Evolutionary conservation across 1,139 yeast genomes (phyloP).

Genomic region (Ogataea hybrid): DNA sequence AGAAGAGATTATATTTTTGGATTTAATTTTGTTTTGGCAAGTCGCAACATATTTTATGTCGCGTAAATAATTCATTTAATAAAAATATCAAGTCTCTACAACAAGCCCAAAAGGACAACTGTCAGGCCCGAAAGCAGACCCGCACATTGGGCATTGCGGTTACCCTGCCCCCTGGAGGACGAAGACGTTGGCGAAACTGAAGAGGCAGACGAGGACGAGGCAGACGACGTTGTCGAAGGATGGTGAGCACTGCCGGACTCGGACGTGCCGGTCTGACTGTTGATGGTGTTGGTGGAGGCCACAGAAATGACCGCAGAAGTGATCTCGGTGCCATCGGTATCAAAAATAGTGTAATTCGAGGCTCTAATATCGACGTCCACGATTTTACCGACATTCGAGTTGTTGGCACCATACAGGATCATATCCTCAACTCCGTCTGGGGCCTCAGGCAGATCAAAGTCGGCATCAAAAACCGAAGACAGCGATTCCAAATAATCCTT

Average conservation of each 20-base stretch:
- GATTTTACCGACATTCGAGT: slow-evolving; percentile 48
- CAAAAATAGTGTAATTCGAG: slow-evolving; percentile 45
- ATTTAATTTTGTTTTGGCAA: neutral
- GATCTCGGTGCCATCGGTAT: slow-evolving; percentile 51
- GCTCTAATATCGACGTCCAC: slow-evolving; percentile 39
- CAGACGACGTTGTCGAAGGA: slow-evolving; percentile 7
- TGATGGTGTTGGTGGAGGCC: slow-evolving; percentile 37
- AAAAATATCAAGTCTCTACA: slow-evolving; percentile 3
- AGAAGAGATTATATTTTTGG: neutral
- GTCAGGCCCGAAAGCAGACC: slow-evolving; percentile 13
- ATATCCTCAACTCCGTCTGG: slow-evolving; percentile 41
- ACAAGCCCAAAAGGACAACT: slow-evolving; percentile 7
- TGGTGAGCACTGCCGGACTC: slow-evolving; percentile 22
- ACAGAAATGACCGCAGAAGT: slow-evolving; percentile 57
- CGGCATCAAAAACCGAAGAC: slow-evolving; percentile 40
- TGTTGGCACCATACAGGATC: slow-evolving; percentile 52
- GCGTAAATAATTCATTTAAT: neutral
- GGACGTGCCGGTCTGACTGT: slow-evolving; percentile 34
- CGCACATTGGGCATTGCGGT: slow-evolving; percentile 9
- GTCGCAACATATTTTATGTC: too few relatives aligned
- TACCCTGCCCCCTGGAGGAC: slow-evolving; percentile 20
- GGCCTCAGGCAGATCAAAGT: slow-evolving; percentile 42
- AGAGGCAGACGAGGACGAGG: slow-evolving; percentile 22
- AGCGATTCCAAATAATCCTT: slow-evolving; percentile 41
- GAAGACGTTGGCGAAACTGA: slow-evolving; percentile 19